Base-by-base conservation (phyloP, 2,329 filamentous ascomycete species). In the Huntiella decipiens region DNA sequence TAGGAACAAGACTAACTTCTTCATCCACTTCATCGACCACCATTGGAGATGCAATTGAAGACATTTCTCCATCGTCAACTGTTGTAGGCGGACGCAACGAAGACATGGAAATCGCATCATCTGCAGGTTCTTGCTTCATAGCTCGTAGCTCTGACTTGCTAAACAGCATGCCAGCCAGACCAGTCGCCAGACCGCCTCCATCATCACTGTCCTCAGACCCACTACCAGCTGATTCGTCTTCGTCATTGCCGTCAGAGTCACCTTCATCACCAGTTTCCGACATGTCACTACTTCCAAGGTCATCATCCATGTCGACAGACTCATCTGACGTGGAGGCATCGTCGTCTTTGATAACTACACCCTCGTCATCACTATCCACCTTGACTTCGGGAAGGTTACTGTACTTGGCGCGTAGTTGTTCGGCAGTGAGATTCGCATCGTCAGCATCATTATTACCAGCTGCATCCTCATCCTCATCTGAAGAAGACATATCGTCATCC, bases 391-490 rank as follows among this genome's bases (percentile, higher is more conserved):
- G 75, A 5, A 83, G 63, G 45, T 77, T 68, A 6, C 74, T 73
- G 52, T 84, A 85, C 57, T 85, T 85, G 35, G 68, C 67, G 19
- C 67, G 71, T 11, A 84, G 58, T 55, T 84, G 74, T 48, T 82
- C 79, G 50, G 79, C 73, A 0, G 78, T 82, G 3, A 85, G 65
- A 8, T 68, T 66, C 50, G 80, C 79, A 48, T 82, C 77, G 6
- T 69, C 74, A 10, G 62, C 56, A 5, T 66, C 66, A 35, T 73
- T 71, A 6, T 11, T 13, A 31, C n/a, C 28, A 4, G 15, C 65
- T 37, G 74, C 73, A 4, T 73, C 73, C 8, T 76, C 71, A 15
- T 76, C 75, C 39, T 79, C 77, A 36, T 75, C 73, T 1, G 70
- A 71, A 2, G 71, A 74, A 22, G 76, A 76, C 69, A 79, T 77